phyloP scores from a whole-genome alignment of 306 rosid species.

The Trifolium fragiferum region DNA sequence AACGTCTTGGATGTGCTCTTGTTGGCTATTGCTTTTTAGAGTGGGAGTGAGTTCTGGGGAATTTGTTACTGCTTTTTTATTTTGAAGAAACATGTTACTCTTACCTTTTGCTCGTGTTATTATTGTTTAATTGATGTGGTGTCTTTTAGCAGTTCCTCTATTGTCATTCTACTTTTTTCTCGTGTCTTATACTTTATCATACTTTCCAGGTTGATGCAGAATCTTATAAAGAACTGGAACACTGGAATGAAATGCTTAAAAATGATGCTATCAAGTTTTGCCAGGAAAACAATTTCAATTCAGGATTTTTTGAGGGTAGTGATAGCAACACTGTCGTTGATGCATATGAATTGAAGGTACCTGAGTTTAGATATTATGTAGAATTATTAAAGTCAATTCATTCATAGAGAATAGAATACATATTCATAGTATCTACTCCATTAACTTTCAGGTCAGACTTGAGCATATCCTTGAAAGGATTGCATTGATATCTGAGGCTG shows the following conservation, averaged over 20 bases:
- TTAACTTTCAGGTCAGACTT: slow-evolving; percentile 78
- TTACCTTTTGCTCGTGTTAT: neutral
- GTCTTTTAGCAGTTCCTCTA: slow-evolving; percentile 7
- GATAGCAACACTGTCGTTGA: slow-evolving; percentile 76
- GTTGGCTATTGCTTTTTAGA: slow-evolving; percentile 9
- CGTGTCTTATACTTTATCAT: slow-evolving; percentile 28
- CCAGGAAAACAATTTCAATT: slow-evolving; percentile 81
- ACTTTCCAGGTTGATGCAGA: slow-evolving; percentile 76
- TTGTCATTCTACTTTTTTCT: neutral
- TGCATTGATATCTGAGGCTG: slow-evolving; percentile 85
- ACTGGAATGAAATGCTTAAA: slow-evolving; percentile 93
- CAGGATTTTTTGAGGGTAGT: slow-evolving; percentile 92
- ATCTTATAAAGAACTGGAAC: slow-evolving; percentile 86
- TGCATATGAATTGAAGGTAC: slow-evolving; percentile 94
- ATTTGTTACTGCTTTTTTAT: neutral
- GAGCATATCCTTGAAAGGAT: slow-evolving; percentile 96
- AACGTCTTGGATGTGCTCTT: slow-evolving; percentile 3
- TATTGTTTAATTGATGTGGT: slow-evolving; percentile 5
- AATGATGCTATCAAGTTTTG: slow-evolving; percentile 85
- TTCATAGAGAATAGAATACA: neutral
- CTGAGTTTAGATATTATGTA: slow-evolving; percentile 1
- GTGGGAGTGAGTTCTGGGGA: neutral
- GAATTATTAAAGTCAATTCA: slow-evolving; percentile 3
- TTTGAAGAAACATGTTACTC: slow-evolving; percentile 27
- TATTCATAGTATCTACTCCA: slow-evolving; percentile 16